Percentiles rank a stretch among this genome's conserved stretches.
Conservation (phyloP, 176 grass and related monocot genomes). For the Panicum miliaceum region DNA sequence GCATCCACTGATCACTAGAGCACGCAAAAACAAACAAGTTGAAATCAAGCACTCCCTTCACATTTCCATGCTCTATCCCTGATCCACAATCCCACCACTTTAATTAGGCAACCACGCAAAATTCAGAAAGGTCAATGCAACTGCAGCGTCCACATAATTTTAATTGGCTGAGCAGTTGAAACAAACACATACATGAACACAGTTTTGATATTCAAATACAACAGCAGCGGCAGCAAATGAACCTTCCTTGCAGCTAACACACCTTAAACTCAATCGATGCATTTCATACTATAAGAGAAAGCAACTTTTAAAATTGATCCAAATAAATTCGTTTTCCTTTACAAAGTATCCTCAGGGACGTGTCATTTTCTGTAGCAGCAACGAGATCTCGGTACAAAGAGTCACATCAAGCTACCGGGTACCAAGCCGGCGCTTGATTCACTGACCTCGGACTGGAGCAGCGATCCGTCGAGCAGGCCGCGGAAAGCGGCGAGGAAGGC, state of each 20-base stretch:
- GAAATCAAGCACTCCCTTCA: neutral
- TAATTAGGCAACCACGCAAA: neutral
- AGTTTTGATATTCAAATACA: neutral
- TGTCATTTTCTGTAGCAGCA: neutral
- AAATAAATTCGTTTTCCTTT: neutral
- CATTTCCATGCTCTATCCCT: neutral
- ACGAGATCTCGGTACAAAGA: neutral
- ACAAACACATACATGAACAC: neutral
- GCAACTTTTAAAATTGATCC: neutral
- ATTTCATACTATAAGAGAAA: neutral
- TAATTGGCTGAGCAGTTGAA: neutral
- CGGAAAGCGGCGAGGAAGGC: conserved; percentile 73
- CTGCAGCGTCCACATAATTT: neutral
- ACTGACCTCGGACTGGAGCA: conserved; percentile 64
- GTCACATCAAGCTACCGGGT: neutral
- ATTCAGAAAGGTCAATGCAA: neutral
- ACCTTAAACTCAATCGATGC: too few species aligned
- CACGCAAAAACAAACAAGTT: neutral
- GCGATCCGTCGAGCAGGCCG: conserved; percentile 50
- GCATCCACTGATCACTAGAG: neutral
- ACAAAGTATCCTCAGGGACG: neutral
- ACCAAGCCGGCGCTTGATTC: neutral
- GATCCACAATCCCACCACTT: neutral
- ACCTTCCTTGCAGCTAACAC: neutral
- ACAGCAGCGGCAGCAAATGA: neutral